phyloP scores from a whole-genome alignment of 2,329 filamentous ascomycete genomes.

The Zymoseptoria passerinii region DNA sequence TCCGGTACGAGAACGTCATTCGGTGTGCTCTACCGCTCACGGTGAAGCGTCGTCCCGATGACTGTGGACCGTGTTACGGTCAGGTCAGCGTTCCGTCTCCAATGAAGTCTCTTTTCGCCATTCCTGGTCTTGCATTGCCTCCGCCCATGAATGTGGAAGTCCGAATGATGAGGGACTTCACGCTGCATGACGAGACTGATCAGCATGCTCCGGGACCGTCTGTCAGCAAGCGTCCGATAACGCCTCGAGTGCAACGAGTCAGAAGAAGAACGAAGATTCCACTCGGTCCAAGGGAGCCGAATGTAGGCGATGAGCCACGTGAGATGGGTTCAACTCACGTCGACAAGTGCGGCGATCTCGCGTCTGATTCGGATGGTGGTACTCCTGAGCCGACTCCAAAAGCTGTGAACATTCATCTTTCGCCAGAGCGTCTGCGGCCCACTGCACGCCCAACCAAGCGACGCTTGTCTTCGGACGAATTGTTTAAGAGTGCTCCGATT shows the following conservation, averaged over 20 bases:
- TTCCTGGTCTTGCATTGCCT: neutral
- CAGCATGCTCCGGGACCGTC: neutral
- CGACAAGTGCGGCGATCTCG: conserved; percentile 11
- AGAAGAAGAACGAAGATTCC: neutral
- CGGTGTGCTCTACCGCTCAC: conserved; percentile 19
- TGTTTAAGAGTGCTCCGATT: neutral
- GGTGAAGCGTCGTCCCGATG: conserved; percentile 17
- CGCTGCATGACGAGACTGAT: neutral
- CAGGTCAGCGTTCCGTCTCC: conserved; percentile 5
- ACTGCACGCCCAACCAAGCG: neutral
- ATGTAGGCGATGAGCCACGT: neutral
- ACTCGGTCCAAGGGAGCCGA: neutral
- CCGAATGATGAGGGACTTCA: conserved; percentile 4
- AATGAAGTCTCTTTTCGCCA: conserved; percentile 1
- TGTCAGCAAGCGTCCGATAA: neutral
- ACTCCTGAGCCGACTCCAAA: neutral
- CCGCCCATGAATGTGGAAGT: conserved; percentile 1
- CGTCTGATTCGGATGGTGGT: conserved; percentile 8
- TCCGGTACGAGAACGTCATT: conserved; percentile 17
- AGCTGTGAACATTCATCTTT: neutral
- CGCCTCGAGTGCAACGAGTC: neutral
- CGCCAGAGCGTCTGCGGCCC: neutral
- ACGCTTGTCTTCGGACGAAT: neutral
- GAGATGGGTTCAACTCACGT: conserved; percentile 9
- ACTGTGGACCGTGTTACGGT: conserved; percentile 5